Conservation (phyloP, 2,329 filamentous ascomycete genomes). For the Cladobotryum mycophilum region DNA sequence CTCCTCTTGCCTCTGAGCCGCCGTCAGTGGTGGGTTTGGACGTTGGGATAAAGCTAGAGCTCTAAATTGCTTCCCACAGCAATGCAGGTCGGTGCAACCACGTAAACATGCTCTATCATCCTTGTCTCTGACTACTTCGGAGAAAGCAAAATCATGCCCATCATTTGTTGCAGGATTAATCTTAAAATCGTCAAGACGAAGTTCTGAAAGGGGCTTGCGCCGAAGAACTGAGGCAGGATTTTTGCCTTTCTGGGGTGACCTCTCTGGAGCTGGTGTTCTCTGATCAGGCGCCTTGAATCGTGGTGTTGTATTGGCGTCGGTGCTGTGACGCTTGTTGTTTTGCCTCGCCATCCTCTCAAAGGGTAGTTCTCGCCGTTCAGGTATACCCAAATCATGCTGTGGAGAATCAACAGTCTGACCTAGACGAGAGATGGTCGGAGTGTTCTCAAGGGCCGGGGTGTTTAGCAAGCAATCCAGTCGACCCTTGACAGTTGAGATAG, state of each 20-base stretch:
- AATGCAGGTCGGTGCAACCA: constrained; percentile 68
- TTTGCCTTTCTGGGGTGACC: constrained; percentile 4
- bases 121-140: constrained; percentile 66
- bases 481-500: constrained; percentile 15
- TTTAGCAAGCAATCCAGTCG: constrained; percentile 31
- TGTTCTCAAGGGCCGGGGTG: constrained; percentile 14
- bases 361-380: constrained; percentile 37
- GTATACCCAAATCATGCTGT: constrained; percentile 25
- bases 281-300: constrained; percentile 12
- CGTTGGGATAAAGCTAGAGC: constrained; percentile 54
- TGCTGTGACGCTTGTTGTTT: constrained; percentile 4
- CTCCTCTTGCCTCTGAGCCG: constrained; percentile 35
- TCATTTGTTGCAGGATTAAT: constrained; percentile 69
- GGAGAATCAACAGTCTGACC: constrained; percentile 7
- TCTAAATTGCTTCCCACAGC: constrained; percentile 68
- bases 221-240: constrained; percentile 42
- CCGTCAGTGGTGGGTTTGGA: constrained; percentile 30
- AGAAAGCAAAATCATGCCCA: constrained; percentile 65
- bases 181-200: constrained; percentile 70
- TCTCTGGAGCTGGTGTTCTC: constrained; percentile 15
- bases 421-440: constrained; percentile 17
- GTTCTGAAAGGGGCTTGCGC: constrained; percentile 46
- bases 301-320: constrained; percentile 1
- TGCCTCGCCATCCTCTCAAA: constrained; percentile 24
- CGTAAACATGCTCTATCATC: constrained; percentile 63